phyloP scores from a whole-genome alignment of 495 filamentous ascomycete species.

The Penicillium waksmanii region DNA sequence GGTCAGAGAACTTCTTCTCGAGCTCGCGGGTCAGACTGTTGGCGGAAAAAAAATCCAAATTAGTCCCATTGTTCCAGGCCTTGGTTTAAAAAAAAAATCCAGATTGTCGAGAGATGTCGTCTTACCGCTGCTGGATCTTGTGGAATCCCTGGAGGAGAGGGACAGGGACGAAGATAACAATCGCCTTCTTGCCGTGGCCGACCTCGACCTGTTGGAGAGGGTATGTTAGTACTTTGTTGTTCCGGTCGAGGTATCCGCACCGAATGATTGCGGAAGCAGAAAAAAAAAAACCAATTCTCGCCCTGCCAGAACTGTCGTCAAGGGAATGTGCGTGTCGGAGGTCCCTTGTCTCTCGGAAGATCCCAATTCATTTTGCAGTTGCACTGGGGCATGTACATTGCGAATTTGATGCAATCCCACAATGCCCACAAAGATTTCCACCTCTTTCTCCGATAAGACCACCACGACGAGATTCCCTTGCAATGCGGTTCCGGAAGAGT shows the following conservation, averaged over 20 bases:
- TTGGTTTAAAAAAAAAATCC: conserved; percentile 4
- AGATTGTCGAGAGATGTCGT: conserved; percentile 10
- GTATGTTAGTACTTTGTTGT: conserved; percentile 28
- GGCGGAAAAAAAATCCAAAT: conserved; percentile 18
- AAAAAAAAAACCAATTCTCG: conserved; percentile 19
- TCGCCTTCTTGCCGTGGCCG: conserved; percentile 99
- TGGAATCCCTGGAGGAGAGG: conserved; percentile 94
- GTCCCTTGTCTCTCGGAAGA: background rate
- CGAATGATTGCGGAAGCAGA: conserved; percentile 9
- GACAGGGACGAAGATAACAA: conserved; percentile 99
- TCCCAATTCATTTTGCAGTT: background rate
- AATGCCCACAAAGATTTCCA: conserved; percentile 19
- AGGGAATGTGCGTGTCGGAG: conserved; percentile 17
- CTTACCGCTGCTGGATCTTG: conserved; percentile 98
- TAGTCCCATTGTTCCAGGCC: conserved; percentile 13
- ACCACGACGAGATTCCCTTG: conserved; percentile 20
- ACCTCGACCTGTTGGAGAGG: conserved; percentile 82
- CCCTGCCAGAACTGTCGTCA: conserved; percentile 18
- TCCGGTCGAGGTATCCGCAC: conserved; percentile 17
- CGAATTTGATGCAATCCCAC: conserved; percentile 11
- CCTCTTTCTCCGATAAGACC: conserved; percentile 19
- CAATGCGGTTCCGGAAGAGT: conserved; percentile 18
- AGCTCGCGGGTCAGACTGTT: conserved; percentile 96
- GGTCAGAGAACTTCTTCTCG: conserved; percentile 99
- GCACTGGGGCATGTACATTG: background rate